These are phyloP conservation scores for Grosmannia serpens DNA, from an alignment of 2,329 filamentous ascomycete genomes.

Conservation along the genomic window DNA sequence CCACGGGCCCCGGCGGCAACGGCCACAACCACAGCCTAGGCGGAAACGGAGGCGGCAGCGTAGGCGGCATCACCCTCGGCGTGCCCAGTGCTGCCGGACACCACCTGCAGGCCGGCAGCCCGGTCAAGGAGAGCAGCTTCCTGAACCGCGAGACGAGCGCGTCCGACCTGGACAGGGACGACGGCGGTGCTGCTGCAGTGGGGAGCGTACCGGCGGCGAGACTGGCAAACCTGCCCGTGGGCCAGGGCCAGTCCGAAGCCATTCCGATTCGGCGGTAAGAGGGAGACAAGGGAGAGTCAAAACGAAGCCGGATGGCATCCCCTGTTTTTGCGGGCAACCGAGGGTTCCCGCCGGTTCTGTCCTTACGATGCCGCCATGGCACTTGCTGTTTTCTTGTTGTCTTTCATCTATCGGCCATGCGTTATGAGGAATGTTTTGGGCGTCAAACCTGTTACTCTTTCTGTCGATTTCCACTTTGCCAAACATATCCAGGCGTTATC, in stretches of 20 bases:
- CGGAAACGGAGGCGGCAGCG: conserved; percentile 19
- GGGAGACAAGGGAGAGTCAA: not conserved
- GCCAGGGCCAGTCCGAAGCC: conserved; percentile 25
- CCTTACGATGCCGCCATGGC: not conserved
- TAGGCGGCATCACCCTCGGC: conserved; percentile 28
- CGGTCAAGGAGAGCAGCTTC: conserved; percentile 83
- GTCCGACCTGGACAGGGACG: conserved; percentile 31
- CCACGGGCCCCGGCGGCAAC: conserved; percentile 20
- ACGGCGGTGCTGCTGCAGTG: conserved; percentile 5
- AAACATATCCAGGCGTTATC: not conserved
- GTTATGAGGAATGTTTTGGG: not conserved
- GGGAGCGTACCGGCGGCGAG: conserved; percentile 12
- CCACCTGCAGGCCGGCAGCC: conserved; percentile 56
- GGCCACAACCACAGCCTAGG: conserved; percentile 4
- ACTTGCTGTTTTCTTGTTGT: not conserved
- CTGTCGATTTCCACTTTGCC: not conserved
- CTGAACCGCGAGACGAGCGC: conserved; percentile 71
- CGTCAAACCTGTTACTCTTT: not conserved
- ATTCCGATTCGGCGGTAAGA: conserved; percentile 54
- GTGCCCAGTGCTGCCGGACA: conserved; percentile 29
- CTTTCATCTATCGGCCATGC: not conserved
- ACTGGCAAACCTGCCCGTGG: conserved; percentile 2
- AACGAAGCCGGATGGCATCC: not conserved
- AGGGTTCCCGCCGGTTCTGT: not conserved
- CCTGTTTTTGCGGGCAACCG: too few species aligned